These are phyloP conservation scores for Novymonas esmeraldas DNA, from an alignment of 208 protist genomes.

Conservation along the genomic window DNA sequence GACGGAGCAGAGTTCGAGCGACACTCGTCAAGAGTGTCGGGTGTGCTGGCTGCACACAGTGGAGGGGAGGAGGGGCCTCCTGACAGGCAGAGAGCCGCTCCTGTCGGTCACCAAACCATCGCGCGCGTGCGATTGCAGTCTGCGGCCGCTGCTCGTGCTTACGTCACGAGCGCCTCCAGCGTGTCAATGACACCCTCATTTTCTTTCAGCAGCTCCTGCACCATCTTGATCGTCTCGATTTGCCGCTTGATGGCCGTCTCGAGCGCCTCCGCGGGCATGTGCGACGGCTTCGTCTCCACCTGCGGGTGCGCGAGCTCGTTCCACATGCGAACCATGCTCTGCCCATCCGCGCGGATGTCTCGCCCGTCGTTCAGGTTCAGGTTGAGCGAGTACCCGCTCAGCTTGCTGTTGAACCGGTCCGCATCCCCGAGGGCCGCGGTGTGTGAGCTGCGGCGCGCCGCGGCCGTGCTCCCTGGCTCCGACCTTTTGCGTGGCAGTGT, in stretches of 20 bases:
- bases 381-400: constrained; percentile 66
- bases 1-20: too few species aligned
- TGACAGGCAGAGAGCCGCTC: too few species aligned
- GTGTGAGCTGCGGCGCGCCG: constrained; percentile 2
- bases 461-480: neutral
- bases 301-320: constrained; percentile 55
- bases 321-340: constrained; percentile 84
- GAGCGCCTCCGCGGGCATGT: constrained; percentile 65
- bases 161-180: constrained; percentile 53
- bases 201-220: constrained; percentile 56
- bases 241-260: constrained; percentile 82
- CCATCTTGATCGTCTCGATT: constrained; percentile 68
- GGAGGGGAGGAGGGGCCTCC: too few species aligned
- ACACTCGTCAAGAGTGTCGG: too few species aligned
- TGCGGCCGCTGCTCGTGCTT: too few species aligned
- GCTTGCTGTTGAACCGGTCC: constrained; percentile 54
- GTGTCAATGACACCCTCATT: constrained; percentile 67
- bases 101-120: too few species aligned
- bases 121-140: too few species aligned
- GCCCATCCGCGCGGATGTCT: constrained; percentile 42
- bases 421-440: constrained; percentile 10
- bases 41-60: too few species aligned
- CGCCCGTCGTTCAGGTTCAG: constrained; percentile 35
- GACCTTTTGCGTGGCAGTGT: constrained; percentile 37
- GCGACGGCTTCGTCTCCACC: constrained; percentile 46